Conservation (phyloP, 495 filamentous ascomycete genomes). For the Trichoderma gamsii region DNA sequence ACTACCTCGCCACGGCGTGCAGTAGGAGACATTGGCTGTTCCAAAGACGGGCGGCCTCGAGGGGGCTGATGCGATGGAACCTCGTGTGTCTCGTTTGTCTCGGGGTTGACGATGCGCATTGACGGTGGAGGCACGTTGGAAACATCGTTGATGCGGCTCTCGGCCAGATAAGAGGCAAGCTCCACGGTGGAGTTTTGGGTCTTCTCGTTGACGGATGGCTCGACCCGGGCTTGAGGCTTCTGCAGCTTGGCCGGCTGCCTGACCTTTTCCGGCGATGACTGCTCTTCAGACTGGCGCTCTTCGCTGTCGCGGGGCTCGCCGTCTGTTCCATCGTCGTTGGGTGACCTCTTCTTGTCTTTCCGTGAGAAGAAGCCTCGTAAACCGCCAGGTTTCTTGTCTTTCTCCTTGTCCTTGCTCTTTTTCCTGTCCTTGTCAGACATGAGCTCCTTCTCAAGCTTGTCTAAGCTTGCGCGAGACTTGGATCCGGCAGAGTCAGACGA, state of each 20-base stretch:
- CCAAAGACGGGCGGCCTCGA: slow-evolving; percentile 19
- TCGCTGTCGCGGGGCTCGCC: slow-evolving; percentile 37
- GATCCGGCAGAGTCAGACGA: slow-evolving; percentile 60
- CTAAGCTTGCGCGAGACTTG: slow-evolving; percentile 44
- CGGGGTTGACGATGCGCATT: slow-evolving; percentile 57
- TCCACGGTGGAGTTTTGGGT: slow-evolving; percentile 28
- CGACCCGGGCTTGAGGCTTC: slow-evolving; percentile 54
- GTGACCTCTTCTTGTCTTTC: slow-evolving; percentile 79
- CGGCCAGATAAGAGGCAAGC: slow-evolving; percentile 29
- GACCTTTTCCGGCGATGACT: slow-evolving; percentile 32
- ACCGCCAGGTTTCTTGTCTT: slow-evolving; percentile 87
- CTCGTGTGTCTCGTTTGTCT: slow-evolving; percentile 38
- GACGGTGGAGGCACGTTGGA: slow-evolving; percentile 45
- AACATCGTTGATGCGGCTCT: slow-evolving; percentile 36
- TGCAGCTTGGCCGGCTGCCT: slow-evolving; percentile 59
- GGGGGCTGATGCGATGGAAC: slow-evolving; percentile 30
- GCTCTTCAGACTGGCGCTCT: slow-evolving; percentile 37
- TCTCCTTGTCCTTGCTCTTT: slow-evolving; percentile 55
- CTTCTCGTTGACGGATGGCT: slow-evolving; percentile 48
- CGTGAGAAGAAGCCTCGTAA: slow-evolving; percentile 92
- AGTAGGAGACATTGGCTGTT: slow-evolving; percentile 21
- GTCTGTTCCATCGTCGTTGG: slow-evolving; percentile 55
- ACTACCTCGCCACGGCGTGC: slow-evolving; percentile 17
- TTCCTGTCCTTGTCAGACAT: slow-evolving; percentile 43
- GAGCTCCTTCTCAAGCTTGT: slow-evolving; percentile 50